Evolutionary conservation across 1,284 basidiomycete species (phyloP).

Genomic region (Apiotrichum porosum): DNA sequence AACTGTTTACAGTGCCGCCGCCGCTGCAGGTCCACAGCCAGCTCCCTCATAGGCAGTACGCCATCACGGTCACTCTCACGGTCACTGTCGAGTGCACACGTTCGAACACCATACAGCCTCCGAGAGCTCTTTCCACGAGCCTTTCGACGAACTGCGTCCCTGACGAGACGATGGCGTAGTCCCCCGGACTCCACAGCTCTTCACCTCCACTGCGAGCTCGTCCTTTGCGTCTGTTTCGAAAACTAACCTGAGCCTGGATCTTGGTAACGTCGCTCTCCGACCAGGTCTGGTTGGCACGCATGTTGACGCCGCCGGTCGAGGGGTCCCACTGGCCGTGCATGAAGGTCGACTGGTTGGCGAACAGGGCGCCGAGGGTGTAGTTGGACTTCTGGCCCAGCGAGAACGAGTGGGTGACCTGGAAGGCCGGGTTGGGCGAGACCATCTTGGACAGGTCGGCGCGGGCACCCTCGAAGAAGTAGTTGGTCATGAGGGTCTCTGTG

Average conservation of each 20-base stretch:
- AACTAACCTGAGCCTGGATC: slow-evolving; percentile 76
- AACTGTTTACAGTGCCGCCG: too few relatives aligned
- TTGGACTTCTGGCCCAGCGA: slow-evolving; percentile 60
- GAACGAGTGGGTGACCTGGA: slow-evolving; percentile 98
- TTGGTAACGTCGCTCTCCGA: slow-evolving; percentile 74
- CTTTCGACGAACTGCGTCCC: too few relatives aligned
- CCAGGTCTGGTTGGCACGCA: slow-evolving; percentile 88
- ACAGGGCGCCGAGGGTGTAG: slow-evolving; percentile 94
- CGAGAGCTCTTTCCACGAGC: too few relatives aligned
- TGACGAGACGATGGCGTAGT: too few relatives aligned
- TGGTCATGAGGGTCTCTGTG: slow-evolving; percentile 80
- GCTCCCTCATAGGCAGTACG: too few relatives aligned
- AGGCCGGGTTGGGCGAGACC: slow-evolving; percentile 86
- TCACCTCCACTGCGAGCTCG: too few relatives aligned
- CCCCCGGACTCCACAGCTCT: too few relatives aligned
- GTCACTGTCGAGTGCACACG: too few relatives aligned
- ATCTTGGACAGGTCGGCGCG: slow-evolving; percentile 94
- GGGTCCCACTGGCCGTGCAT: slow-evolving; percentile 85
- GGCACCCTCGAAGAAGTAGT: slow-evolving; percentile 95
- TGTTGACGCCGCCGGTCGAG: slow-evolving; percentile 84
- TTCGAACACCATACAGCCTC: too few relatives aligned
- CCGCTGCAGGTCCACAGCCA: too few relatives aligned
- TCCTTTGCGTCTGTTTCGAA: too few relatives aligned
- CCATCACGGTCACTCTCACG: too few relatives aligned
- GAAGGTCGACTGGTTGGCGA: slow-evolving; percentile 69